A percentile compares a stretch with the other conserved stretches of the same genome.
These are phyloP conservation scores for Hymenoscyphus linearis DNA, from an alignment of 2,329 filamentous ascomycete genomes.

Conservation along the genomic window DNA sequence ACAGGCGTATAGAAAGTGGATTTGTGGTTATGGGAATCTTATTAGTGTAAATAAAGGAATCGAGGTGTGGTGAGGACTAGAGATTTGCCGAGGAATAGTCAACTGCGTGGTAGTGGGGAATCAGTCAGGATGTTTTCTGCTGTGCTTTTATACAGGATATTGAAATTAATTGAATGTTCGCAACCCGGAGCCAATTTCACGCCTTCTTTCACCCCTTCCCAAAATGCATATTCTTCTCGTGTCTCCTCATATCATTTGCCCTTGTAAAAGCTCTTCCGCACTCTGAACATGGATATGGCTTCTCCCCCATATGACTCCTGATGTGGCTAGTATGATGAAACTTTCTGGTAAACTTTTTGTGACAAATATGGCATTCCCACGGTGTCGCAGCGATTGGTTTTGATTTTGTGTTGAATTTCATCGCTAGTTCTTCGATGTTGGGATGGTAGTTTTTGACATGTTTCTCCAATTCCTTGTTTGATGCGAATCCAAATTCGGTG, in stretches of 20 bases:
- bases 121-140: no score
- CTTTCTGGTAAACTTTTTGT: background rate
- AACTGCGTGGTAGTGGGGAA: no score
- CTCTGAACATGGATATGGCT: background rate
- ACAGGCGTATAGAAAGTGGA: no score
- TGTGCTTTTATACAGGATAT: no score
- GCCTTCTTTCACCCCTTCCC: background rate
- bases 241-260: background rate
- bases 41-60: no score
- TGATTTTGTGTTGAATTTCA: background rate
- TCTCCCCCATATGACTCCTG: background rate
- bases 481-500: slow-evolving; percentile 30
- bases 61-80: no score
- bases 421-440: background rate
- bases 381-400: background rate
- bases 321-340: background rate
- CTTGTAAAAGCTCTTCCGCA: background rate
- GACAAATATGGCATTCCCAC: background rate
- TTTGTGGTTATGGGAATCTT: no score
- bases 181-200: background rate
- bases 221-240: slow-evolving; percentile 2
- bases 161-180: no score
- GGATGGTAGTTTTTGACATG: slow-evolving; percentile 19
- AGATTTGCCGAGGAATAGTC: no score
- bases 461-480: slow-evolving; percentile 32